These are phyloP conservation scores for Rubia yunnanensis DNA, from an alignment of 257 asterid genomes.

Conservation along the genomic window DNA sequence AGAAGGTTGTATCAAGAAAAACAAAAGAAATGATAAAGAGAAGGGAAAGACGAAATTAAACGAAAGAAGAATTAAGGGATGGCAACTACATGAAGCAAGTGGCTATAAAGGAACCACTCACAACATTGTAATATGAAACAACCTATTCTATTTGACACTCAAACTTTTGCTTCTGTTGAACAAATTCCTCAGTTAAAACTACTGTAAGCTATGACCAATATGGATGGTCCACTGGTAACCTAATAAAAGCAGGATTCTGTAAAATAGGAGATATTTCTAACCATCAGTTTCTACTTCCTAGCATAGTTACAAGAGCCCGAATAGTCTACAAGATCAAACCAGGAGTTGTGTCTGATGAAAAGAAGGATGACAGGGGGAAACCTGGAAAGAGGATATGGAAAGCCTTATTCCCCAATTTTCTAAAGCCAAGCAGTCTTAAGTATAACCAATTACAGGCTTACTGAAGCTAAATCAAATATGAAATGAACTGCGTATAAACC, in stretches of 20 bases:
- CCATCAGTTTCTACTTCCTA: slow-evolving; percentile 61
- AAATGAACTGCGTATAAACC: not conserved
- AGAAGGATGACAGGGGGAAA: not conserved
- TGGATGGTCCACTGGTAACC: not conserved
- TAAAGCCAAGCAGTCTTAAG: not conserved
- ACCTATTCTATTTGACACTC: not conserved
- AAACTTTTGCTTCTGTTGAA: not conserved
- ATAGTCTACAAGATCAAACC: not conserved
- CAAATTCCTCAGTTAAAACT: not conserved
- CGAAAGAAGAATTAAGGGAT: not conserved
- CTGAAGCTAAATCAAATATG: not conserved
- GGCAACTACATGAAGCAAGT: not conserved
- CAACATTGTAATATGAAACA: not conserved
- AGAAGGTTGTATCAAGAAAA: not conserved
- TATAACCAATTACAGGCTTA: not conserved
- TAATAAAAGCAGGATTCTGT: not conserved
- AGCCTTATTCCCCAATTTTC: not conserved
- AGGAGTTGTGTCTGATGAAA: not conserved
- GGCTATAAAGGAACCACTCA: not conserved
- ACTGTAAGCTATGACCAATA: not conserved
- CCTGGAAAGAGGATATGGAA: not conserved
- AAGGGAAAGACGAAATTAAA: not conserved
- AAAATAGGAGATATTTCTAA: slow-evolving; percentile 18
- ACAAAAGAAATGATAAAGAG: not conserved
- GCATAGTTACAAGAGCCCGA: not conserved